Evolutionary conservation across 352 stramenopile species (phyloP), one percentile per base, ranked within the genome.

Genomic region (Globisporangium barbulae): DNA sequence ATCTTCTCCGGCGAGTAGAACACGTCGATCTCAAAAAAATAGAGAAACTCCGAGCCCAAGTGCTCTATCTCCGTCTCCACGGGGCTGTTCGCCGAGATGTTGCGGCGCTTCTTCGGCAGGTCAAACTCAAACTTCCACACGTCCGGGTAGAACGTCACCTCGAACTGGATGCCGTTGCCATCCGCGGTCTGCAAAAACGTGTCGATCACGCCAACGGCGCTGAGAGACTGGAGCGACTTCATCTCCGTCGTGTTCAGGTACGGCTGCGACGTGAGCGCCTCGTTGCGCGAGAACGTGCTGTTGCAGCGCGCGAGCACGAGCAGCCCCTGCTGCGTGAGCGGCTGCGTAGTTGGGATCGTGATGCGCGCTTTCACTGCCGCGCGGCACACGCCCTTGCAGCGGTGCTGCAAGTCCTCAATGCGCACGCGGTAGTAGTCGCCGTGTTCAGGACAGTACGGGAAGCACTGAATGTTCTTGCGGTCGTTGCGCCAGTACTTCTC

Each of bases 401-500:
- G 75, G 49, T 96, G 88, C 61, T 91, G 78, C 37, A 96, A 66
- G 59, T 93, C 87, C 44, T 96, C 82, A 59, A 96, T 94, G 12
- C 85, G 87, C 39, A 93, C 88, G 17, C 87, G 84, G 63, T 94
- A 96, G 68, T 97, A 97, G 56, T 97, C 89, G 19, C 89, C 89
- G 42, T 95, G 87, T 42, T 96, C 88, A 7, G 86, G 88, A 41
- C 89, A 97, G 58, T 90, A 93, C 17, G 89, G 89, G 67, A 97
- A 97, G 62, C 89, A 97, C 67, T 97, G 89, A 44, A 97, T 91
- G 63, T 97, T 97, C 73, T 97, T 97, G 48, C 89, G 86, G 55
- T 97, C 89, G 63, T 97, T 97, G 61, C 89, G 86, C 83, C 88
- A 97, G 63, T 97, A 97, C 65, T 97, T 97, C 39, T 91, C 80